These are phyloP conservation scores for Vararia minispora DNA, from an alignment of 768 basidiomycete species.

Conservation along the genomic window DNA sequence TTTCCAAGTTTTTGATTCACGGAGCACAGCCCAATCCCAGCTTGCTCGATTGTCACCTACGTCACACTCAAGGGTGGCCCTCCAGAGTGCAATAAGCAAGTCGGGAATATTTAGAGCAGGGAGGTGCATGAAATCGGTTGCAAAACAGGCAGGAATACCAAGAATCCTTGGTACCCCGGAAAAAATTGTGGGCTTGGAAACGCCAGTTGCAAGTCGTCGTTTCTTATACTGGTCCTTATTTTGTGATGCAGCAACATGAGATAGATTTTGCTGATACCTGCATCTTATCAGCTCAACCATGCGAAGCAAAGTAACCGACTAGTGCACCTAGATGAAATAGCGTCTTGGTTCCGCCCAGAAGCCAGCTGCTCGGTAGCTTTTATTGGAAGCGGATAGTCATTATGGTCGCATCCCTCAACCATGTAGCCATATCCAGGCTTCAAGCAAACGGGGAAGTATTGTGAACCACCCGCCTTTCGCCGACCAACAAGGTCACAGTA, in stretches of 20 bases:
- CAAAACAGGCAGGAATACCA: slow-evolving; percentile 15
- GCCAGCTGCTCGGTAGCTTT: background rate
- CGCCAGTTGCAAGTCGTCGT: slow-evolving; percentile 1
- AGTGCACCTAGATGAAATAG: too few species aligned
- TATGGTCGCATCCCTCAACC: background rate
- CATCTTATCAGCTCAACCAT: background rate
- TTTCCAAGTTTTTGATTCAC: slow-evolving; percentile 23
- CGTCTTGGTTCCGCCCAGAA: too few species aligned
- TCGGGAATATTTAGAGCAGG: slow-evolving; percentile 26
- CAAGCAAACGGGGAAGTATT: slow-evolving; percentile 23
- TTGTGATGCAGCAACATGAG: background rate
- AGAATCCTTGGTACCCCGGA: background rate
- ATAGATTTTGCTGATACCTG: slow-evolving; percentile 9
- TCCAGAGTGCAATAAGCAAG: slow-evolving; percentile 23
- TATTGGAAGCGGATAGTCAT: background rate
- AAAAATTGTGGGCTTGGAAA: slow-evolving; percentile 4
- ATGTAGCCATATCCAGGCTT: background rate
- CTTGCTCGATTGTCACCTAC: slow-evolving; percentile 10
- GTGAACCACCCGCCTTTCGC: slow-evolving; percentile 17
- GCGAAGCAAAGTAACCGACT: background rate
- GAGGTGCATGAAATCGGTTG: slow-evolving; percentile 29
- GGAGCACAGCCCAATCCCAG: slow-evolving; percentile 25
- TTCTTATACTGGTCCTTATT: background rate
- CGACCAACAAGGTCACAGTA: slow-evolving; percentile 22
- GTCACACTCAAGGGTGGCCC: slow-evolving; percentile 18